Evolutionary conservation across 805 yeast genomes (phyloP), one percentile per base, ranked within the genome.

Genomic region (Ogataea polymorpha): DNA sequence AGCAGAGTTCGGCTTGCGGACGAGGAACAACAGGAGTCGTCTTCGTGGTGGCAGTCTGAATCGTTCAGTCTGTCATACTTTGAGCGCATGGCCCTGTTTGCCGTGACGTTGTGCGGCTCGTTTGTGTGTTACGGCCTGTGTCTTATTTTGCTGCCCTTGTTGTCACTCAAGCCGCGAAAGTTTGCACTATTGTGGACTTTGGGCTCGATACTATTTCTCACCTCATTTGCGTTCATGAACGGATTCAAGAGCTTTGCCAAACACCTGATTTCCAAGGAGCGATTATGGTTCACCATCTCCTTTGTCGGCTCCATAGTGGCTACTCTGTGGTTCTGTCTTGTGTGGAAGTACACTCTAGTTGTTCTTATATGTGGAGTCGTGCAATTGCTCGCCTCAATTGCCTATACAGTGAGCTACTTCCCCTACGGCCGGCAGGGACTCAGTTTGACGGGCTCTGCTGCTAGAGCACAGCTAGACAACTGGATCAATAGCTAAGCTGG

Each of bases 351-450:
- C 39, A 77, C 91, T 1, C 47, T 90, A 4, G 65, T 86, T 34
- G 86, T 96, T 1, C 65, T 90, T 3, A 53, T 86, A 10, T 79
- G 87, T 25, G 80, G 88, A 37, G 61, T 80, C 1, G 56, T 84
- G 4, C 96, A 90, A 61, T 63, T 87, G n/a, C 58, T 90, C 36
- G 86, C 96, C 4, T 86, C 89, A 13, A 54, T 86, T 10, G 86
- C 87, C 70, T 90, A 89, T 59, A 80, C 88, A 0, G 72, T 89
- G 25, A 84, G 95, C 50, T 90, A 90, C 63, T 90, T 90, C 73
- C 97, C 97, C 12, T 80, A 87, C 67, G 96, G 97, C 8, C 81
- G 86, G 5, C 80, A 81, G 44, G 82, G 90, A 9, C 55, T 81
- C 35, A 66, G 74, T 48, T 68, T 79, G 61, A 73, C 82, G 1